A percentile compares a stretch with the other conserved stretches of the same genome.
Conservation (phyloP, 192 early-diverging fungal genomes). For the Mycoemilia scoparia region DNA sequence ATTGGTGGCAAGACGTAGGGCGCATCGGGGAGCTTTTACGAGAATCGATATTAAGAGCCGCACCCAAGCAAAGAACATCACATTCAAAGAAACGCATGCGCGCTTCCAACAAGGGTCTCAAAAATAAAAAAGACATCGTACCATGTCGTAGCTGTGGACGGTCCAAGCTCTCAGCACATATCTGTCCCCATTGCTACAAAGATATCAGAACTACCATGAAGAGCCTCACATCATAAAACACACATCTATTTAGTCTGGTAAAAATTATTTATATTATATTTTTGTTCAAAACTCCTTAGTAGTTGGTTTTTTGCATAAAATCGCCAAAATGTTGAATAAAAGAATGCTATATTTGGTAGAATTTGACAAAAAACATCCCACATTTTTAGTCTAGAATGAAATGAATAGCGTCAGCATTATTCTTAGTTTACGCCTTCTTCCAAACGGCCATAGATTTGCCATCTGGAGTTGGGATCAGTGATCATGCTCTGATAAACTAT, state of each 20-base stretch:
- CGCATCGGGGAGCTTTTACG: slow-evolving; percentile 30
- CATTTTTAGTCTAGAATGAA: too few species aligned
- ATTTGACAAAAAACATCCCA: too few species aligned
- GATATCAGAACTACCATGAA: slow-evolving; percentile 42
- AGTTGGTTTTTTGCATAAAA: too few species aligned
- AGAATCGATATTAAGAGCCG: slow-evolving; percentile 55
- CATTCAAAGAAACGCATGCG: slow-evolving; percentile 81
- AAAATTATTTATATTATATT: too few species aligned
- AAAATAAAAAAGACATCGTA: slow-evolving; percentile 45
- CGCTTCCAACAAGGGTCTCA: slow-evolving; percentile 54
- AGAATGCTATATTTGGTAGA: too few species aligned
- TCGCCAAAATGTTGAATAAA: too few species aligned
- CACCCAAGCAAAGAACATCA: slow-evolving; percentile 85
- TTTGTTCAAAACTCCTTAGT: too few species aligned
- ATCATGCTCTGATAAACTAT: slow-evolving; percentile 48
- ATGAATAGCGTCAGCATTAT: too few species aligned
- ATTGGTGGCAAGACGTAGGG: too few species aligned
- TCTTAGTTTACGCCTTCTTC: too few species aligned
- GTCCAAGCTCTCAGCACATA: slow-evolving; percentile 52
- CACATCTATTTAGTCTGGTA: too few species aligned
- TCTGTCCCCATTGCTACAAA: slow-evolving; percentile 56
- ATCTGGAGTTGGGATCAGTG: slow-evolving; percentile 35
- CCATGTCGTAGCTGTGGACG: slow-evolving; percentile 63
- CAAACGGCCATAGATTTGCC: slow-evolving; percentile 52
- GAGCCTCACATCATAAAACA: slow-evolving; percentile 8